These are phyloP conservation scores for Fagus sylvatica DNA, from an alignment of 306 rosid species.

Conservation along the genomic window DNA sequence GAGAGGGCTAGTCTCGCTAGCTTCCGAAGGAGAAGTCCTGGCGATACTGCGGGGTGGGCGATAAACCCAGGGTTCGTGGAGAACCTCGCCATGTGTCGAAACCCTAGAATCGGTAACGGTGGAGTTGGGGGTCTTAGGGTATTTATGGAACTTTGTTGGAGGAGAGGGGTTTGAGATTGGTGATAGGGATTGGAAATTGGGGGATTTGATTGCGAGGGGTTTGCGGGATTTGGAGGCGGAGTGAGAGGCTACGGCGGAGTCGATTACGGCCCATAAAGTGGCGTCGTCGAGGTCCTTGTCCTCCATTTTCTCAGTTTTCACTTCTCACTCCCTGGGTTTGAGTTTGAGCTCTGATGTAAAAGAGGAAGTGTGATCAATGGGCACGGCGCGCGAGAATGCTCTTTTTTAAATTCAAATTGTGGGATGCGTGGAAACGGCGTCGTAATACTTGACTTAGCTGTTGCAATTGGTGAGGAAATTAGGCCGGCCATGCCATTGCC, in stretches of 20 bases:
- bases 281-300: constrained; percentile 92
- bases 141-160: constrained; percentile 33
- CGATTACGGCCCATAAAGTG: constrained; percentile 87
- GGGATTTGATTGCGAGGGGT: constrained; percentile 43
- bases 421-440: too few species aligned
- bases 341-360: too few species aligned
- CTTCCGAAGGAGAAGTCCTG: constrained; percentile 37
- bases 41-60: constrained; percentile 66
- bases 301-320: constrained; percentile 20
- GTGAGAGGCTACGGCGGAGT: constrained; percentile 70
- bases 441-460: too few species aligned
- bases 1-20: constrained; percentile 48
- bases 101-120: constrained; percentile 21
- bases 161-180: constrained; percentile 52
- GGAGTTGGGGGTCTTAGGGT: constrained; percentile 25
- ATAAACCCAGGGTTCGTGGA: constrained; percentile 65
- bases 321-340: too few species aligned
- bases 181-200: constrained; percentile 29
- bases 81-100: constrained; percentile 51
- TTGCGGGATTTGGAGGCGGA: constrained; percentile 51
- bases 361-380: too few species aligned
- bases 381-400: too few species aligned
- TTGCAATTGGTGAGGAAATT: too few species aligned
- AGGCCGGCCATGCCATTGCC: too few species aligned
- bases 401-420: too few species aligned